phyloP scores from a whole-genome alignment of 257 asterid species.

The Knoxia roxburghii region DNA sequence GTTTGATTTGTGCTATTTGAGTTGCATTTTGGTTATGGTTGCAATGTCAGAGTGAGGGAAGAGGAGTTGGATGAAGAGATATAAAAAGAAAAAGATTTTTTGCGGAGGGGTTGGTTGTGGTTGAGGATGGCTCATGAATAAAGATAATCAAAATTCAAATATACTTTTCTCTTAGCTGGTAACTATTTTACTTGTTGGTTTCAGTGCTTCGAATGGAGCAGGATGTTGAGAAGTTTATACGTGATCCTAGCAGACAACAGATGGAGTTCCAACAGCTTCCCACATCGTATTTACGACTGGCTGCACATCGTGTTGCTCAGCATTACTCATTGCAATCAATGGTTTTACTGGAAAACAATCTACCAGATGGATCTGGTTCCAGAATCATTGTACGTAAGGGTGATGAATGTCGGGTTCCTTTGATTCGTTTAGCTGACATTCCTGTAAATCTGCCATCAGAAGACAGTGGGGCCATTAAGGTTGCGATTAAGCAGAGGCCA shows the following conservation, averaged over 20 bases:
- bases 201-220: slow-evolving; percentile 97
- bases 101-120: neutral
- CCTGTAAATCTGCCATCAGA: slow-evolving; percentile 44
- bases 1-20: neutral
- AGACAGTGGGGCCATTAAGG: slow-evolving; percentile 28
- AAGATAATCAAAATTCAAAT: neutral
- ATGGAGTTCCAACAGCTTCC: slow-evolving; percentile 97
- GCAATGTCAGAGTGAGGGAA: neutral
- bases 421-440: slow-evolving; percentile 53
- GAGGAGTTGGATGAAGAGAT: too few relatives aligned
- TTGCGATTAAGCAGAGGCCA: slow-evolving; percentile 92
- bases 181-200: slow-evolving; percentile 5
- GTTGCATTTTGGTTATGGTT: neutral
- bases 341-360: slow-evolving; percentile 85
- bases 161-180: neutral
- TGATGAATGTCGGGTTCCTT: slow-evolving; percentile 58
- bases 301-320: slow-evolving; percentile 99
- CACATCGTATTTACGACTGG: slow-evolving; percentile 93
- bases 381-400: slow-evolving; percentile 79
- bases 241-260: slow-evolving; percentile 78
- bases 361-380: slow-evolving; percentile 91
- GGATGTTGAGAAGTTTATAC: slow-evolving; percentile 85
- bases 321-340: slow-evolving; percentile 94
- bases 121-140: neutral
- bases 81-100: neutral